These are phyloP conservation scores for Apophysomyces trapeziformis DNA, from an alignment of 371 early-diverging fungal species.

Conservation along the genomic window DNA sequence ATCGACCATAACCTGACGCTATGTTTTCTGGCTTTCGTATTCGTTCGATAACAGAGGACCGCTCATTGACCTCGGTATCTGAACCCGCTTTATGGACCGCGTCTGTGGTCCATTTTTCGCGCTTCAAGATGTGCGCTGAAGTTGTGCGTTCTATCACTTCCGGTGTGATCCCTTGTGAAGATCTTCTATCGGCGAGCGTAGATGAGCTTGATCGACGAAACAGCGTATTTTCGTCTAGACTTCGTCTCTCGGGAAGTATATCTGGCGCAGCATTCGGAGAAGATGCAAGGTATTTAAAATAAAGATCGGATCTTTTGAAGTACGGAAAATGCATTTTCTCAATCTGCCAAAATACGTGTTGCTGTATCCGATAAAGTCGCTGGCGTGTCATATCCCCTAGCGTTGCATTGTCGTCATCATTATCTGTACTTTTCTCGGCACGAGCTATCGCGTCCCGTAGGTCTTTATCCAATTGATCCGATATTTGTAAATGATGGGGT, in stretches of 20 bases:
- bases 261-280: conserved; percentile 40
- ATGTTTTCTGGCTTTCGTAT: background rate
- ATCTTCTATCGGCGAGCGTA: background rate
- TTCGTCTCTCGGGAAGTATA: conserved; percentile 29
- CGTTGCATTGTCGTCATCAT: conserved; percentile 18
- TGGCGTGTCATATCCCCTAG: conserved; percentile 24
- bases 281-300: conserved; percentile 65
- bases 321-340: conserved; percentile 63
- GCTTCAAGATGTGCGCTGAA: conserved; percentile 18
- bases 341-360: conserved; percentile 69
- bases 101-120: conserved; percentile 17
- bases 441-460: conserved; percentile 28
- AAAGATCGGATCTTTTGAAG: conserved; percentile 70
- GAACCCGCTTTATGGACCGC: conserved; percentile 23
- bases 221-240: conserved; percentile 38
- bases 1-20: conserved; percentile 8
- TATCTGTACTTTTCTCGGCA: conserved; percentile 14
- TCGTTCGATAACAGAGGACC: background rate
- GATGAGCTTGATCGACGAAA: conserved; percentile 12
- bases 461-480: conserved; percentile 30
- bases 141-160: conserved; percentile 22
- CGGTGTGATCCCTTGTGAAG: background rate
- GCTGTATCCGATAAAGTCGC: conserved; percentile 41
- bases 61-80: conserved; percentile 22
- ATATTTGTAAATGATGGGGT: conserved; percentile 50